Percentiles rank a stretch among this genome's conserved stretches.
Evolutionary conservation across 495 filamentous ascomycete species (phyloP).

Genomic region (Aspergillus olivimuriae): DNA sequence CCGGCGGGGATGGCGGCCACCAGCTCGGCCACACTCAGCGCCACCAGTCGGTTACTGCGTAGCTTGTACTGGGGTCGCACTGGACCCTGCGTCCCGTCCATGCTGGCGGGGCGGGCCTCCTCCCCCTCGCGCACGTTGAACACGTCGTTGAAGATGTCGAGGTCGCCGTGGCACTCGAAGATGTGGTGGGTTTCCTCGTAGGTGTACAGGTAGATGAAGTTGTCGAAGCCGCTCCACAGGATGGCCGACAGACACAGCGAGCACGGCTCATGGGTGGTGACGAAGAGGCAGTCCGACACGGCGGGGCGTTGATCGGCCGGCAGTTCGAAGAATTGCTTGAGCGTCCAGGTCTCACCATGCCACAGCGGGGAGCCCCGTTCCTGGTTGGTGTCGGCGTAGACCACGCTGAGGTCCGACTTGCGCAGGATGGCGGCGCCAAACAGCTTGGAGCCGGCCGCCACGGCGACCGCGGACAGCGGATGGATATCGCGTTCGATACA

Average conservation of each 20-base stretch:
- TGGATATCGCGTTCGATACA: constrained; percentile 2
- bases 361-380: constrained; percentile 1
- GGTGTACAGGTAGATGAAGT: constrained; percentile 5
- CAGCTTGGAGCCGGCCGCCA: constrained; percentile 2
- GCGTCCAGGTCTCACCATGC: constrained; percentile 5
- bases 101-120: neutral
- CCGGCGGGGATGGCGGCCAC: neutral
- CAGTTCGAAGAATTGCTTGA: constrained; percentile 4
- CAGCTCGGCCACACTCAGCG: constrained; percentile 2
- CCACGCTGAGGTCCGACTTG: neutral
- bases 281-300: constrained; percentile 1
- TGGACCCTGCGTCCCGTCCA: neutral
- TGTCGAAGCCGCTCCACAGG: constrained; percentile 5
- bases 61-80: constrained; percentile 3
- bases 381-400: constrained; percentile 4
- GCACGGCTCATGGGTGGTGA: constrained; percentile 3
- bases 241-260: constrained; percentile 3
- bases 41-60: constrained; percentile 1
- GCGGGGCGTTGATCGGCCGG: neutral
- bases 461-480: constrained; percentile 2
- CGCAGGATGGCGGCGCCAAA: constrained; percentile 3
- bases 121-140: constrained; percentile 1
- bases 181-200: constrained; percentile 3
- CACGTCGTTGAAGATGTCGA: constrained; percentile 6
- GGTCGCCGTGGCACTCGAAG: constrained; percentile 2